phyloP scores from a whole-genome alignment of 495 filamentous ascomycete species.

The Monascus purpureus region DNA sequence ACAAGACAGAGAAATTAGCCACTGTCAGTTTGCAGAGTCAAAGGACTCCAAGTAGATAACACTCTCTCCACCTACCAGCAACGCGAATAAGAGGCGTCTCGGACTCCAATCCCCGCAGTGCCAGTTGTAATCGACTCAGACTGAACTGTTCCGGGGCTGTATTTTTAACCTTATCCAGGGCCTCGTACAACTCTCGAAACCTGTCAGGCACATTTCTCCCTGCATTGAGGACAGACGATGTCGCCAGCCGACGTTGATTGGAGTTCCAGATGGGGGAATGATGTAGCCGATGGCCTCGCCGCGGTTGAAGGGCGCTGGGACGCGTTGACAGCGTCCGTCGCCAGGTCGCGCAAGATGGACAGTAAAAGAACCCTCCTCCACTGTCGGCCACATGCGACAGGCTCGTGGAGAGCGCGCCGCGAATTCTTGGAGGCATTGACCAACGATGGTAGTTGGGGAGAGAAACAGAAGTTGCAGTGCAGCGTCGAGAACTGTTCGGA shows the following conservation, averaged over 20 bases:
- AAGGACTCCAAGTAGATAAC: no score
- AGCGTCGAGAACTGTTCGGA: no score
- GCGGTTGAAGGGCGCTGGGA: slow-evolving; percentile 1
- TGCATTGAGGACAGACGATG: slow-evolving; percentile 15
- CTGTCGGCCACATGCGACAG: slow-evolving; percentile 15
- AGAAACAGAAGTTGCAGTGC: slow-evolving; percentile 2
- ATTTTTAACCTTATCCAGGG: slow-evolving; percentile 46
- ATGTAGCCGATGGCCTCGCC: no score
- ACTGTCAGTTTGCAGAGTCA: neutral
- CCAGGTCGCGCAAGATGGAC: slow-evolving; percentile 26
- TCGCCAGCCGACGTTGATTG: neutral
- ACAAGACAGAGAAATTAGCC: slow-evolving; percentile 1
- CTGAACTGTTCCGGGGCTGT: slow-evolving; percentile 53
- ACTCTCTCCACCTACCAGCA: slow-evolving; percentile 46
- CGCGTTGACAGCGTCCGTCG: slow-evolving; percentile 20
- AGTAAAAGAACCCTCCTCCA: slow-evolving; percentile 15
- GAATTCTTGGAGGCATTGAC: slow-evolving; percentile 30
- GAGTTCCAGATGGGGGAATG: no score
- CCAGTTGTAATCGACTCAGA: slow-evolving; percentile 65
- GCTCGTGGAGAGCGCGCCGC: slow-evolving; percentile 24
- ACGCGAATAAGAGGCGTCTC: slow-evolving; percentile 53
- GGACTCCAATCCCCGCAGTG: slow-evolving; percentile 60
- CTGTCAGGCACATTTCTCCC: slow-evolving; percentile 20
- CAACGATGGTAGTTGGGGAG: slow-evolving; percentile 3
- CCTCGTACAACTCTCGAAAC: slow-evolving; percentile 41